These are phyloP conservation scores for Lipomyces yamadae DNA, from an alignment of 805 yeast genomes.

Conservation along the genomic window DNA sequence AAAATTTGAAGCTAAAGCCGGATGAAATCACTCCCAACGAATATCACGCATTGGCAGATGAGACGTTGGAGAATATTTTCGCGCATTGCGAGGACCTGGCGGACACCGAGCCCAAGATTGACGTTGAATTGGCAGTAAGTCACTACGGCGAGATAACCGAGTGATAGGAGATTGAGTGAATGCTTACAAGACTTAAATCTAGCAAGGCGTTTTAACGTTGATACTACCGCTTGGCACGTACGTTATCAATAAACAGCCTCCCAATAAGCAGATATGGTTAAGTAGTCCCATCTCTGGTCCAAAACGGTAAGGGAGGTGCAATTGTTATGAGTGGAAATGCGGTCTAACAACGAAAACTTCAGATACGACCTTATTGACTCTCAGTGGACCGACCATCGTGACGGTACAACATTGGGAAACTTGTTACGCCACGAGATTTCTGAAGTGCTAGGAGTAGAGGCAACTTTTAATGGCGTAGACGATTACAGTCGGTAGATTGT, in stretches of 20 bases:
- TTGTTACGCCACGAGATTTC: constrained; percentile 56
- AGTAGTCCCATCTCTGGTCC: constrained; percentile 95
- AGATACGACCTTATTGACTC: constrained; percentile 75
- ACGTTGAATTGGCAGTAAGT: constrained; percentile 68
- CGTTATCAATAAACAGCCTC: constrained; percentile 96
- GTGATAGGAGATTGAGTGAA: background rate
- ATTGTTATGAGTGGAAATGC: background rate
- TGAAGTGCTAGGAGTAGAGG: constrained; percentile 34
- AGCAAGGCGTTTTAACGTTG: constrained; percentile 84
- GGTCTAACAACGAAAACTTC: background rate
- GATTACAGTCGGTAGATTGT: constrained; percentile 27
- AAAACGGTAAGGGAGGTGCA: constrained; percentile 49
- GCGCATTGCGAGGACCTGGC: constrained; percentile 70
- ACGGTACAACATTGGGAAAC: constrained; percentile 56
- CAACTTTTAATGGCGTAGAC: constrained; percentile 37
- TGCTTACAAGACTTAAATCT: constrained; percentile 17
- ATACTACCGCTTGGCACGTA: constrained; percentile 80
- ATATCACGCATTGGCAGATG: constrained; percentile 69
- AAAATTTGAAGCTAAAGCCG: constrained; percentile 17
- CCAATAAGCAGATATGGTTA: constrained; percentile 95
- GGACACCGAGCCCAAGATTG: constrained; percentile 67
- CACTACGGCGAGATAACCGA: background rate
- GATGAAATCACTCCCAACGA: constrained; percentile 44
- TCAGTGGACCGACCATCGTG: constrained; percentile 81
- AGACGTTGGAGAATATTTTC: constrained; percentile 68